Evolutionary conservation across 192 early-diverging fungal genomes (phyloP), one percentile per base, ranked within the genome.

Genomic region (Coemansia sp.): DNA sequence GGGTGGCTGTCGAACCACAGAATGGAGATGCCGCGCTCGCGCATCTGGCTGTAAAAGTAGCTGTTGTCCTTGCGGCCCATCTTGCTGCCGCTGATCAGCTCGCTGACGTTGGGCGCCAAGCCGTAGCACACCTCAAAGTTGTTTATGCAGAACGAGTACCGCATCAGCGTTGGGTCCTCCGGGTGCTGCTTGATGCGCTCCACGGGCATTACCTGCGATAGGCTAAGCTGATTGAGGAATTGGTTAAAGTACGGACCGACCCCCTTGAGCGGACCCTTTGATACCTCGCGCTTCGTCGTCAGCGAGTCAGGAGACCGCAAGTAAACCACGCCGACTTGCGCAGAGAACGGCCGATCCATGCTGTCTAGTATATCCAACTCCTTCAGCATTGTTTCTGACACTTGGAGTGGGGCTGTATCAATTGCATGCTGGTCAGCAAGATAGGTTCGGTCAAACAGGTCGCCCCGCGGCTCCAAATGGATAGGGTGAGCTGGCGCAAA

Each of bases 81-180:
- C 17, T 36, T 40, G 15, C 56, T 40, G 19, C 67, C 63, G 53
- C 67, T 67, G 43, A 80, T 56, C 33, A 80, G 63, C 27, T 70
- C 58, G 63, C 76, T 73, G n/a, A 80, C 53, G 37, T 80, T 80
- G 4, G 76, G 76, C 2, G 76, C 76, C 22, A 80, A 27, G 53
- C 72, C 57, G 42, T 73, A 80, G 54, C 56, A 59, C 14, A 80
- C 65, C 57, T 80, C 63, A 38, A 66, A 70, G 22, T 62, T 62
- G 26, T 56, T 60, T 22, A 63, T 43, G 3, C 34, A 42, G 48
- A 80, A 80, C 24, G 64, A 61, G 44, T 70, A 73, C 32, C 62
- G 58, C 44, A 70, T 60, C 11, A 73, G 19, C 34, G 55, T 35
- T 21, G 68, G 40, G 26, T 63, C 61, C 6, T 62, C 67, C 4